Evolutionary conservation across 441 rosid genomes (phyloP).

Genomic region (Adansonia gregorii): DNA sequence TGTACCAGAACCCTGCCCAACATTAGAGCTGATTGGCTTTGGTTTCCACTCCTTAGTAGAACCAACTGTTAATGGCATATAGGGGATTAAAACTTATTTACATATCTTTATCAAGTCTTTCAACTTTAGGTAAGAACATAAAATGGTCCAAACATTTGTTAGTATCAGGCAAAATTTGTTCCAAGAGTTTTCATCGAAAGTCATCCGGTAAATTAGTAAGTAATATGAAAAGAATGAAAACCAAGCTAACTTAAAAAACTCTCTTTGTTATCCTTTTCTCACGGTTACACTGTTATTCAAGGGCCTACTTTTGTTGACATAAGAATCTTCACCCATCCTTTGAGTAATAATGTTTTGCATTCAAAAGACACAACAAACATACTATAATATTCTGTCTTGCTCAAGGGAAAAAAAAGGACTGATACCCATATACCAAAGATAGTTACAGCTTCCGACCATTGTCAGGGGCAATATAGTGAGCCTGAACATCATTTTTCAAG

Average conservation of each 20-base stretch:
- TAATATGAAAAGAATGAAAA: too few relatives aligned
- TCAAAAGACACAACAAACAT: neutral
- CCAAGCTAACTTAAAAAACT: too few relatives aligned
- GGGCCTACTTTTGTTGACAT: neutral
- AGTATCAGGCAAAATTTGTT: conserved; percentile 14
- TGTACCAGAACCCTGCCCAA: conserved; percentile 55
- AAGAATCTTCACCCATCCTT: conserved; percentile 3
- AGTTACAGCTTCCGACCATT: neutral
- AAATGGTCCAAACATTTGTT: neutral
- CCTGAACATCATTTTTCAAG: neutral
- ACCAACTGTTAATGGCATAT: conserved; percentile 50
- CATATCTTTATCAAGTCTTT: conserved; percentile 29
- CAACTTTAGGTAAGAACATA: conserved; percentile 9
- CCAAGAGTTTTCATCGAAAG: neutral
- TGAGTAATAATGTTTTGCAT: neutral
- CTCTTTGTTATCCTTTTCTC: neutral
- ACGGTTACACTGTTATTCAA: neutral
- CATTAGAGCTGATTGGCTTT: conserved; percentile 60
- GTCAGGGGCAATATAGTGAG: neutral
- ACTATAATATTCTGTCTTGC: neutral
- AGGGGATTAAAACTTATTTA: conserved; percentile 26
- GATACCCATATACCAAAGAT: conserved; percentile 3
- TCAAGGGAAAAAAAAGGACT: neutral
- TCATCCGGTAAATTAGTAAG: too few relatives aligned
- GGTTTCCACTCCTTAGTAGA: conserved; percentile 92